These are phyloP conservation scores for Lunularia cruciata DNA, from an alignment of 225 moss, liverwort and hornwort species.

Conservation along the genomic window DNA sequence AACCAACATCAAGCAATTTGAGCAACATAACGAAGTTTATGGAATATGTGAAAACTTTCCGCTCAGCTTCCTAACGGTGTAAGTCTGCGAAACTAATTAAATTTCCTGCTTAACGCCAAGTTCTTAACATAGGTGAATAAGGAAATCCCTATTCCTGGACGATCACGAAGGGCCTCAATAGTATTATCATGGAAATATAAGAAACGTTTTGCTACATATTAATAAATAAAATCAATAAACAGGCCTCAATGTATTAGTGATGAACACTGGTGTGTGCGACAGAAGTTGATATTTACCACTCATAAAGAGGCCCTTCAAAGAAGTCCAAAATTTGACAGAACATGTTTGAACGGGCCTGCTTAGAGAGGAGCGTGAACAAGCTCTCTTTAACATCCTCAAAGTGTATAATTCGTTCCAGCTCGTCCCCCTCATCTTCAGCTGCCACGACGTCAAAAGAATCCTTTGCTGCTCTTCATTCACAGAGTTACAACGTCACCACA, in stretches of 20 bases:
- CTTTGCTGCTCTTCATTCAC: conserved; percentile 38
- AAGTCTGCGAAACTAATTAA: no score
- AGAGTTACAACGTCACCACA: neutral
- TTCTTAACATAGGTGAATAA: no score
- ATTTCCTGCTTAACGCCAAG: no score
- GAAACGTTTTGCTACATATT: neutral
- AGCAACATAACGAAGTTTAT: neutral
- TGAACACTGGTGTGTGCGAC: no score
- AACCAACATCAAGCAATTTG: neutral
- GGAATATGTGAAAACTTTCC: neutral
- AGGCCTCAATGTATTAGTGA: no score
- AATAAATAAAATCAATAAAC: neutral
- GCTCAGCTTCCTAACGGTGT: neutral
- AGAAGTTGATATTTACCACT: conserved; percentile 49
- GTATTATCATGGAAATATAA: neutral
- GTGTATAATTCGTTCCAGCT: conserved; percentile 73
- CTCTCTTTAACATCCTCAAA: conserved; percentile 77
- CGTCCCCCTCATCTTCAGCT: conserved; percentile 57
- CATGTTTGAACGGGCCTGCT: conserved; percentile 56
- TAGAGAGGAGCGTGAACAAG: conserved; percentile 65
- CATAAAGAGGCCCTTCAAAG: conserved; percentile 64
- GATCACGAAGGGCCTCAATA: neutral
- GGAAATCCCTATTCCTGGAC: no score
- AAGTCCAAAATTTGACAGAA: conserved; percentile 71
- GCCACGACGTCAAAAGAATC: conserved; percentile 1